Evolutionary conservation across 1,284 basidiomycete genomes (phyloP).

Genomic region (Pisolithus thermaeus): DNA sequence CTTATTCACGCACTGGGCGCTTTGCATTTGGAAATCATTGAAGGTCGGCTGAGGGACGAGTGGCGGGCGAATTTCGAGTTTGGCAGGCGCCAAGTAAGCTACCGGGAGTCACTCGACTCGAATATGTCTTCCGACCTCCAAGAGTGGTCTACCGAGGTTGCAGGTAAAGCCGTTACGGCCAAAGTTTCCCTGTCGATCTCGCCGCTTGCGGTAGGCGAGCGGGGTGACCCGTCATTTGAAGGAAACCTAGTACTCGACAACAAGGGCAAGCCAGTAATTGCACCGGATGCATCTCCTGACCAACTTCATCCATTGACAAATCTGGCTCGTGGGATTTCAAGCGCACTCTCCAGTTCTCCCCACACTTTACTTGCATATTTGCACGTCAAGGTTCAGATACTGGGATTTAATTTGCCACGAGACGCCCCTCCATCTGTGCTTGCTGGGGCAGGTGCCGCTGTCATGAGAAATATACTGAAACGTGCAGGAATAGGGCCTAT

Average conservation of each 20-base stretch:
- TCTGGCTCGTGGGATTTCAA: slow-evolving; percentile 62
- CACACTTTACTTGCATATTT: slow-evolving; percentile 67
- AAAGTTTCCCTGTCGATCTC: slow-evolving; percentile 49
- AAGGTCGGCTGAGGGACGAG: slow-evolving; percentile 73
- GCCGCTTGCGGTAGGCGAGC: slow-evolving; percentile 47
- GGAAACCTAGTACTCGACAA: slow-evolving; percentile 63
- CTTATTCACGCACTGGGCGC: slow-evolving; percentile 82
- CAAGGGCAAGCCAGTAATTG: slow-evolving; percentile 44
- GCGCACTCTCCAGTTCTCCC: slow-evolving; percentile 67
- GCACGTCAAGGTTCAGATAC: slow-evolving; percentile 53
- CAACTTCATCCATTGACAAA: slow-evolving; percentile 40
- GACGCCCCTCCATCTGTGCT: slow-evolving; percentile 47
- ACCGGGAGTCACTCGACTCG: slow-evolving; percentile 63
- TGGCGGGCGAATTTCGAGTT: slow-evolving; percentile 80
- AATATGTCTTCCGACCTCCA: slow-evolving; percentile 27
- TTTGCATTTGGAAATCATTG: slow-evolving; percentile 83
- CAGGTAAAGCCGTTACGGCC: slow-evolving; percentile 45
- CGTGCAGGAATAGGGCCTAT: slow-evolving; percentile 60
- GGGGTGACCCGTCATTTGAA: slow-evolving; percentile 64
- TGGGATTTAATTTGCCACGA: slow-evolving; percentile 35
- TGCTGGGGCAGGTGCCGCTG: slow-evolving; percentile 56
- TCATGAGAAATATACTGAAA: slow-evolving; percentile 55
- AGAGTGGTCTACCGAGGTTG: slow-evolving; percentile 57
- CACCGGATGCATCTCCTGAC: slow-evolving; percentile 44
- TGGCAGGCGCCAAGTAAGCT: slow-evolving; percentile 74